Base-by-base conservation (phyloP, 2,329 filamentous ascomycete genomes). In the Diatrype stigma region DNA sequence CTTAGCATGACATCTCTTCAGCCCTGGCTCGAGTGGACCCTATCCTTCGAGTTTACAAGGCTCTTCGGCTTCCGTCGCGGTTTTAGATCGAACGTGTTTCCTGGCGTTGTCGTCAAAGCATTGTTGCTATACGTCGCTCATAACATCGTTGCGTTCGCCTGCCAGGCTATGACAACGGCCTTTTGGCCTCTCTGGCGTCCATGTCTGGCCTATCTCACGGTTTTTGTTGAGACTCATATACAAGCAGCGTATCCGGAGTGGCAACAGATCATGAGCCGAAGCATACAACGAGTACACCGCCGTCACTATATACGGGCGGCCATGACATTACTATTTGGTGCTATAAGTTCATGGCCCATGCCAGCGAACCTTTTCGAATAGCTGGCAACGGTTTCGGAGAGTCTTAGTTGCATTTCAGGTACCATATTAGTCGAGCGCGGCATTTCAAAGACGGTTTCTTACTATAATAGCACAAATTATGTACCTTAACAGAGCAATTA, bases 291-390 rank as follows among this genome's bases (percentile, higher is more conserved):
- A 47, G 4, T 46, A 32, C 19, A 63, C 16, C 16, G 55, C 11
- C 57, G 55, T 38, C 55, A 58, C 7, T 19, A 46, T 11, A 45
- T 47, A 14, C 56, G 55, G 12, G 54, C 42, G 12, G 2, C 42
- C 3, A 64, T 63, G 62, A 62, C 62, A 2, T 42, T 45, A 1
- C 11, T 62, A 5, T 63, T 60, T 40, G 59, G 62, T 1, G 35
- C 63, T 11, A 49, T 48, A 32, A 63, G 58, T 32, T 63, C 61
- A 8, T 64, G 62, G 62, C 62, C 62, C 3, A 53, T 53, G 17
- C 56, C 56, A 47, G n/a, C n/a, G n/a, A n/a, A n/a, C n/a, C n/a
- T n/a, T n/a, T n/a, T n/a, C n/a, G n/a, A n/a, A n/a, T n/a, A n/a
- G n/a, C n/a, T n/a, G n/a, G n/a, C n/a, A n/a, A n/a, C n/a, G n/a